Conservation (phyloP, 139 green algal species). For the Chlorella sp. region DNA sequence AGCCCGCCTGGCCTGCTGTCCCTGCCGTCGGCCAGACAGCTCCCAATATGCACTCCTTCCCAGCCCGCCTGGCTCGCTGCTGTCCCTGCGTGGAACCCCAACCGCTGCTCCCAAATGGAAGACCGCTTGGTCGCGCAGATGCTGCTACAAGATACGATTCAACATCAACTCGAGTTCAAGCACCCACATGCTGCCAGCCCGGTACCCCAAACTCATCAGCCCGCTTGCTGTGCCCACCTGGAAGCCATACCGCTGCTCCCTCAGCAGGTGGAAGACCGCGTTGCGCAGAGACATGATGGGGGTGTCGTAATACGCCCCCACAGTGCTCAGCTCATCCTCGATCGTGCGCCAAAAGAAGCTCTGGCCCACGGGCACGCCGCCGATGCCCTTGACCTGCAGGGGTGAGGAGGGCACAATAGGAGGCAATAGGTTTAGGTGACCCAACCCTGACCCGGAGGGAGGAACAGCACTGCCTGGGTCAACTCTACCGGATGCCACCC, state of each 20-base stretch:
- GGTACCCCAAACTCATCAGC: not conserved
- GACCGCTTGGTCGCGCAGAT: too few species aligned
- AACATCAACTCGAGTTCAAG: too few species aligned
- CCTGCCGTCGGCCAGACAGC: too few species aligned
- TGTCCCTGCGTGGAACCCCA: too few species aligned
- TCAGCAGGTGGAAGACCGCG: slow-evolving; percentile 24
- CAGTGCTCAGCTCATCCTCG: slow-evolving; percentile 14
- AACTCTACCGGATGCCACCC: too few species aligned
- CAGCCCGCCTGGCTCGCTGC: too few species aligned
- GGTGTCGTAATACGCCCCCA: slow-evolving; percentile 25
- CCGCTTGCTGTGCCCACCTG: not conserved
- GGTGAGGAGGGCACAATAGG: not conserved
- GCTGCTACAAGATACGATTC: too few species aligned
- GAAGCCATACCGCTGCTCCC: slow-evolving; percentile 22
- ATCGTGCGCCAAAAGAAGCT: slow-evolving; percentile 27
- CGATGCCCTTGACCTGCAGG: not conserved
- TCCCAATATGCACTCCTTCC: too few species aligned
- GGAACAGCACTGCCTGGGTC: too few species aligned
- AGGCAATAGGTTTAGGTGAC: not conserved
- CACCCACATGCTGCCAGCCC: not conserved
- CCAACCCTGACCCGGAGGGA: too few species aligned
- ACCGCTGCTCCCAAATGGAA: too few species aligned
- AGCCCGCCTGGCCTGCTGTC: too few species aligned
- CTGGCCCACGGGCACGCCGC: not conserved
- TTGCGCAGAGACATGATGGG: slow-evolving; percentile 35